Evolutionary conservation across 208 protist species (phyloP).

Genomic region (Blechomonas ayalai): DNA sequence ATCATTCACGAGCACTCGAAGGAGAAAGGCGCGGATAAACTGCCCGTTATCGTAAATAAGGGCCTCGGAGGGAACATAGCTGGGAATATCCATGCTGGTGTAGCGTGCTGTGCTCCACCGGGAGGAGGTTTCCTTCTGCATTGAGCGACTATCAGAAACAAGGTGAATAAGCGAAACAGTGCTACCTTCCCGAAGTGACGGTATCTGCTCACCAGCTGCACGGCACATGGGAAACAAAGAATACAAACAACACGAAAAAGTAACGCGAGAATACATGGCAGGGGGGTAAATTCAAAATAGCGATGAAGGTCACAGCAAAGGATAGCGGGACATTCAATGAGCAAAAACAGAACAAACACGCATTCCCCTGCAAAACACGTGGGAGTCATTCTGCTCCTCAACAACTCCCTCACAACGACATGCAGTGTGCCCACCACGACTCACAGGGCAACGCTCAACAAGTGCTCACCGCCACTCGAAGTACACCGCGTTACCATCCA

Average conservation of each 20-base stretch:
- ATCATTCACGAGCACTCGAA: conserved; percentile 67
- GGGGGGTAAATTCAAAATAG: not conserved
- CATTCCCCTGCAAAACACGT: no score
- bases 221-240: no score
- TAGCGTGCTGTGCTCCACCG: conserved; percentile 78
- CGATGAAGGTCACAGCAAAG: conserved; percentile 1
- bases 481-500: conserved; percentile 56
- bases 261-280: not conserved
- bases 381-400: no score
- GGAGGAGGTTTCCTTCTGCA: conserved; percentile 18
- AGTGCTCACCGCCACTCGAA: conserved; percentile 20
- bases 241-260: not conserved
- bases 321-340: not conserved
- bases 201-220: no score
- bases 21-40: conserved; percentile 74
- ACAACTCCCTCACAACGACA: no score
- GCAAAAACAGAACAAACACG: no score
- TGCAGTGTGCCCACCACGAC: no score
- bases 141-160: conserved; percentile 2
- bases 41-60: conserved; percentile 74
- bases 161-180: no score
- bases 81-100: conserved; percentile 74
- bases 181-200: no score
- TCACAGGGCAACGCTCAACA: no score
- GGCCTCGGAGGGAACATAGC: conserved; percentile 80